These are phyloP conservation scores for Solanum bulbocastanum DNA, from an alignment of 257 asterid species.

Conservation along the genomic window DNA sequence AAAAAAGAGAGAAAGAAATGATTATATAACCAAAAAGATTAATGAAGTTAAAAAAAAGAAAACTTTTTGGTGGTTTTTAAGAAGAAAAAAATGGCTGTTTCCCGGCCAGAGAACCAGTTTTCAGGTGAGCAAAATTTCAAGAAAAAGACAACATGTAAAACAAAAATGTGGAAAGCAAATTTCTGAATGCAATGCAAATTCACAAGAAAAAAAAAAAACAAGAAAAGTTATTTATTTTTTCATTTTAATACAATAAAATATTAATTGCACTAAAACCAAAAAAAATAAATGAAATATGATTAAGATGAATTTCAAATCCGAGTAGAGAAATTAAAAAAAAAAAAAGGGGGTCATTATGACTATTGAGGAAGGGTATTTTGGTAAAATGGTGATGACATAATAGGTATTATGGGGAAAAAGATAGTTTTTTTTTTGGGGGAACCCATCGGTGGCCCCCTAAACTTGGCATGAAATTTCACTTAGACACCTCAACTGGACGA, in stretches of 20 bases:
- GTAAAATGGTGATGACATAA: neutral
- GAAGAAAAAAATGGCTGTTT: neutral
- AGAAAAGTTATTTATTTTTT: neutral
- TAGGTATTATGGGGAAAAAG: slow-evolving; percentile 24
- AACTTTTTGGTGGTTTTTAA: neutral
- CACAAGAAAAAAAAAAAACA: neutral
- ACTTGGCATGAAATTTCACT: no score
- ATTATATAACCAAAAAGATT: neutral
- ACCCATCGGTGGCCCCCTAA: no score
- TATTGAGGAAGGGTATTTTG: neutral
- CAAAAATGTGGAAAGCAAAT: neutral
- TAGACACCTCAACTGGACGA: no score
- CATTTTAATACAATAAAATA: neutral
- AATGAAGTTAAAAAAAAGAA: neutral
- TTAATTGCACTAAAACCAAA: slow-evolving; percentile 25
- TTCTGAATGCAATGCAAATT: slow-evolving; percentile 2
- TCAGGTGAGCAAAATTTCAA: neutral
- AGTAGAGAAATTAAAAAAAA: slow-evolving; percentile 12
- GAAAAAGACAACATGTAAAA: slow-evolving; percentile 19
- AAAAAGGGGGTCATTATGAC: neutral
- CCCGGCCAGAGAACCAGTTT: neutral
- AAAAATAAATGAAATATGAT: slow-evolving; percentile 31
- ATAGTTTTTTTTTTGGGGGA: no score
- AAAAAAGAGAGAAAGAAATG: neutral
- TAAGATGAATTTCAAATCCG: slow-evolving; percentile 37